Base-by-base conservation (phyloP, 805 yeast species). In the Yamadazyma scolyti region DNA sequence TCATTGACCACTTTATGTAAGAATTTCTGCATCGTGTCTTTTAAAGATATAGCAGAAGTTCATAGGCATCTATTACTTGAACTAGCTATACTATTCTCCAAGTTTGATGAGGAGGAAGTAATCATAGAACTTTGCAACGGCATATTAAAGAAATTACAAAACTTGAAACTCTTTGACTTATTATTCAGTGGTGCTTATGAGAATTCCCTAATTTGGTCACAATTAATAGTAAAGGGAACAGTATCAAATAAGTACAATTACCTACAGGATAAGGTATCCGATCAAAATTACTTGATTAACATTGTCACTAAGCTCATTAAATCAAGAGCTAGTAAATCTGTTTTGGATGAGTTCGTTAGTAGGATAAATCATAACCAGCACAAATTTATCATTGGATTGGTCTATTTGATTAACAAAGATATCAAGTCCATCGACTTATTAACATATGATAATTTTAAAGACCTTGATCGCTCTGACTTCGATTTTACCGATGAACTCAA, bases 281-380 rank as follows among this genome's bases (percentile, higher is more conserved):
- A 55, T 28, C 39, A 45, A 8, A 55, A 59, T 6, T 52, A 74
- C 21, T 39, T 65, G 8, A 61, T 63, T 10, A 63, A 63, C 20
- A 54, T 57, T 6, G 54, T 57, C 16, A 48, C 59, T 16, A 54
- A 47, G 16, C 47, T 54, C 20, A 48, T 56, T 23, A 58, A 48
- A 23, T 46, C 43, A 21, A 56, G 50, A 37, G 61, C 74, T 17
- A 51, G 52, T 46, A 40, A 47, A 5, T 55, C 74, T 5, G 73
- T 76, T 38, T 65, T 67, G 19, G 38, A 56, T 1, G 43, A 57
- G 11, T 54, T 80, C 28, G 54, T 68, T 8, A 46, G 57, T 3
- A 56, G 58, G 30, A 55, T 77, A 31, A 67, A 68, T 36, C 34
- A 55, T 23, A 56, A 55, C 30, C 15, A 29, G 5, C 38, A 41